These are phyloP conservation scores for Debaryomyces hansenii DNA, from an alignment of 805 yeast species.

Conservation along the genomic window DNA sequence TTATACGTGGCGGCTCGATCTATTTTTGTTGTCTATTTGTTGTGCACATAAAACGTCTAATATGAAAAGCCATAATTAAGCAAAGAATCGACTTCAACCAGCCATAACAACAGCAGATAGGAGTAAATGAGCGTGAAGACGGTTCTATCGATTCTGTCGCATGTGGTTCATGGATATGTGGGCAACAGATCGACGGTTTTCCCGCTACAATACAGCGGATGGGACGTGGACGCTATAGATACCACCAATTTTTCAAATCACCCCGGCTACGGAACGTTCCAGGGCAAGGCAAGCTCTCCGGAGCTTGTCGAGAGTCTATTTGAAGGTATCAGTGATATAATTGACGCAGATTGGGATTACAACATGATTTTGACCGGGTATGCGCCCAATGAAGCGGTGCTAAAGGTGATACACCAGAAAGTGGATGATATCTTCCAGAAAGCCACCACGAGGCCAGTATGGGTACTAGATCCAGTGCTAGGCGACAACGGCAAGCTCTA, in stretches of 20 bases:
- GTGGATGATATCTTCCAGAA: conserved; percentile 25
- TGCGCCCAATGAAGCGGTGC: conserved; percentile 59
- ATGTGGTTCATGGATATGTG: conserved; percentile 73
- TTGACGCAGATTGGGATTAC: conserved; percentile 36
- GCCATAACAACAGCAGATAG: neutral
- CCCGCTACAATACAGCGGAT: conserved; percentile 62
- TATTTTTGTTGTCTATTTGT: neutral
- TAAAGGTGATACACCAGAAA: conserved; percentile 47
- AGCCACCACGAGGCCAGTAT: conserved; percentile 28
- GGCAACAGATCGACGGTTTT: conserved; percentile 68
- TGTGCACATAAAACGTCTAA: neutral
- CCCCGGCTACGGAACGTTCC: conserved; percentile 64
- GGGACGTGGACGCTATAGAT: conserved; percentile 69
- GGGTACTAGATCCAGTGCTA: conserved; percentile 87
- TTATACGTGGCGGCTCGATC: conserved; percentile 1
- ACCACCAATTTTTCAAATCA: conserved; percentile 70
- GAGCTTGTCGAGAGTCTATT: conserved; percentile 25
- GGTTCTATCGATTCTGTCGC: conserved; percentile 61
- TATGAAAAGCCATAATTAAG: neutral
- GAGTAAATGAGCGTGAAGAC: conserved; percentile 6
- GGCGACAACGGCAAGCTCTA: conserved; percentile 89
- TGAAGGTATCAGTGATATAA: conserved; percentile 37
- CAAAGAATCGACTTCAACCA: neutral
- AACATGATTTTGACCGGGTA: conserved; percentile 80
- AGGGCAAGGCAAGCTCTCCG: conserved; percentile 47